A percentile compares a stretch with the other conserved stretches of the same genome.
phyloP scores from a whole-genome alignment of 208 protist genomes.

The Leishmania braziliensis region DNA sequence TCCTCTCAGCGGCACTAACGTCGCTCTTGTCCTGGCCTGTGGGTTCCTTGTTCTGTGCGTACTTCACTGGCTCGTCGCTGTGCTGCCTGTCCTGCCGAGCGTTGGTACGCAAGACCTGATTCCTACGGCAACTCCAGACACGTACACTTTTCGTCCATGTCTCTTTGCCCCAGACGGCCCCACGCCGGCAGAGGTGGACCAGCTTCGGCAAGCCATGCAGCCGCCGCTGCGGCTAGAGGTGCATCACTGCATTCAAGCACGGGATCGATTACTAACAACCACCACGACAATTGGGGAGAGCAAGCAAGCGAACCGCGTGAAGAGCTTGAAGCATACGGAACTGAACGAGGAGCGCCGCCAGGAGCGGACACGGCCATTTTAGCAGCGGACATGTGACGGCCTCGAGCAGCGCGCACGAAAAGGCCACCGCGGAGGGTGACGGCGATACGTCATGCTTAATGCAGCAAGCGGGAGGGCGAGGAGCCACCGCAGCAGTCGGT shows the following conservation, averaged over 20 bases:
- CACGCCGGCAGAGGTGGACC: slow-evolving; percentile 22
- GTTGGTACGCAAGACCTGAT: slow-evolving; percentile 20
- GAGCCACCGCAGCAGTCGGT: background rate
- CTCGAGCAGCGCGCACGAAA: background rate
- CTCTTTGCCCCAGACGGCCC: slow-evolving; percentile 77
- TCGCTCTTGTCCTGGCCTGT: slow-evolving; percentile 36
- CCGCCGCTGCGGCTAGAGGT: slow-evolving; percentile 44
- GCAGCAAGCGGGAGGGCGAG: background rate
- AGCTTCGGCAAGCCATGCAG: slow-evolving; percentile 38
- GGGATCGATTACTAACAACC: slow-evolving; percentile 50
- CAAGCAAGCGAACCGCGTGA: slow-evolving; percentile 68
- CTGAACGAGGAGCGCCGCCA: slow-evolving; percentile 36
- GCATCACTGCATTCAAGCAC: slow-evolving; percentile 35
- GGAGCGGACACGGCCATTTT: slow-evolving; percentile 17
- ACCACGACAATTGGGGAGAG: slow-evolving; percentile 72
- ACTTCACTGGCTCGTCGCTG: slow-evolving; percentile 38
- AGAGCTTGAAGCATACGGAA: slow-evolving; percentile 53
- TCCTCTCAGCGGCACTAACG: slow-evolving; percentile 5
- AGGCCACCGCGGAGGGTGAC: background rate
- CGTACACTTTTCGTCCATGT: slow-evolving; percentile 69
- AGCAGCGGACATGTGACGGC: background rate
- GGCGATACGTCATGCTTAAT: slow-evolving; percentile 5
- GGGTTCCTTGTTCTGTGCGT: slow-evolving; percentile 45
- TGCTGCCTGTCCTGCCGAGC: slow-evolving; percentile 46
- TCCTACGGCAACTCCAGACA: slow-evolving; percentile 55